Percentiles rank a stretch among this genome's conserved stretches.
phyloP scores from a whole-genome alignment of 2,329 filamentous ascomycete genomes.

The Blastomyces gilchristii region DNA sequence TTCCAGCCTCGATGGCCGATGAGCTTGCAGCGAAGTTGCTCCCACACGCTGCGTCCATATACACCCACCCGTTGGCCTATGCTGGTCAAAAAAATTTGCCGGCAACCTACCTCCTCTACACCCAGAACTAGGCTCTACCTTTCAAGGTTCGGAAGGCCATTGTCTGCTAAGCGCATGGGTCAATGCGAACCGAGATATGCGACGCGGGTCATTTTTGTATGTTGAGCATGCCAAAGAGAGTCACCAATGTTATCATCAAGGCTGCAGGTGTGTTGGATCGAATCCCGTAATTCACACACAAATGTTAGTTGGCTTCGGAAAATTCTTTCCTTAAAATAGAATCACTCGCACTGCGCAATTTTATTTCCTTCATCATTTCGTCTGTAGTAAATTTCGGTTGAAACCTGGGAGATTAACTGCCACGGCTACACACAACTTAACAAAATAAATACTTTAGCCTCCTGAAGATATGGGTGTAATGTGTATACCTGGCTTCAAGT shows the following conservation, averaged over 20 bases:
- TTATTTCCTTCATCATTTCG: neutral
- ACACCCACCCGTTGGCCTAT: constrained; percentile 20
- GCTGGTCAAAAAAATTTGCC: constrained; percentile 30
- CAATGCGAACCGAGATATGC: constrained; percentile 24
- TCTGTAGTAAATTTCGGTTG: neutral
- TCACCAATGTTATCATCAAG: constrained; percentile 10
- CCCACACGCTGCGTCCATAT: constrained; percentile 22
- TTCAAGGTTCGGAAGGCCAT: constrained; percentile 24
- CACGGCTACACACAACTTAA: neutral
- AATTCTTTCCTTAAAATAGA: neutral
- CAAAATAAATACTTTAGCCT: neutral
- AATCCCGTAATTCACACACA: neutral
- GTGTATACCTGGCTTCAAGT: no score
- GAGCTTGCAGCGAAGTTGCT: constrained; percentile 18
- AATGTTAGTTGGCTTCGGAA: neutral
- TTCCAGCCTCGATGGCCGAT: constrained; percentile 19
- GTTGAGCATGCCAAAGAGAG: constrained; percentile 28
- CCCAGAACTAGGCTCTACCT: constrained; percentile 29
- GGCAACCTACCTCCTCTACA: constrained; percentile 28
- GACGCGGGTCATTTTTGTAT: constrained; percentile 35
- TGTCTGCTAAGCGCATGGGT: constrained; percentile 21
- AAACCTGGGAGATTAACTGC: neutral
- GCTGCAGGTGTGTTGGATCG: neutral
- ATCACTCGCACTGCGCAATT: neutral
- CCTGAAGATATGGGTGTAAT: no score